Conservation (phyloP, 1,284 basidiomycete species). For the Golubevia sp. region DNA sequence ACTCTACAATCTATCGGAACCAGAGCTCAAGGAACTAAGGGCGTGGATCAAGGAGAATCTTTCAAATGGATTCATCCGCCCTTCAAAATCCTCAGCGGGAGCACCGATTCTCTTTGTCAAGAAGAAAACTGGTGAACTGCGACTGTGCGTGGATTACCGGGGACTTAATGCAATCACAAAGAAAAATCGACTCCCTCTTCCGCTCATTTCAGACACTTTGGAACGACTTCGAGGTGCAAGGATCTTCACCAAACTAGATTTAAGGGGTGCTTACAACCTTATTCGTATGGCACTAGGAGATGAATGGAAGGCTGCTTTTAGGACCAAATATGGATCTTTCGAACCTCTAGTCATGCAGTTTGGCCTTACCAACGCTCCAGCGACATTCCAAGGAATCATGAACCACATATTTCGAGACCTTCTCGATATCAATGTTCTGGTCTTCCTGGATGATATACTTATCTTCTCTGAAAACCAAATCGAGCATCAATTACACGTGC, state of each 20-base stretch:
- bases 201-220: slow-evolving; percentile 26
- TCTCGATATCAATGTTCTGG: slow-evolving; percentile 43
- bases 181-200: slow-evolving; percentile 16
- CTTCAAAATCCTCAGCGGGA: slow-evolving; percentile 13
- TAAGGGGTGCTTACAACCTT: slow-evolving; percentile 23
- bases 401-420: slow-evolving; percentile 21
- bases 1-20: slow-evolving; percentile 4
- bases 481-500: slow-evolving; percentile 11
- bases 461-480: slow-evolving; percentile 60
- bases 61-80: neutral
- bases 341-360: slow-evolving; percentile 21
- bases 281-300: slow-evolving; percentile 10
- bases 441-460: slow-evolving; percentile 61
- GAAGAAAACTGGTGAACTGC: too few species aligned
- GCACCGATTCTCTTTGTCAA: slow-evolving; percentile 14
- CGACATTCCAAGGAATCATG: slow-evolving; percentile 18
- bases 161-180: too few species aligned
- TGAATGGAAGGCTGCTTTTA: slow-evolving; percentile 25
- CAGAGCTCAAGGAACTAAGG: slow-evolving; percentile 5
- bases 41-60: slow-evolving; percentile 10
- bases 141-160: too few species aligned
- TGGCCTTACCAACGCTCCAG: slow-evolving; percentile 19
- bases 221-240: slow-evolving; percentile 8
- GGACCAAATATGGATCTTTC: slow-evolving; percentile 9
- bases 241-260: slow-evolving; percentile 23